Percentiles rank a stretch among this genome's conserved stretches.
phyloP scores from a whole-genome alignment of 495 filamentous ascomycete genomes.

The Xylaria cubensis region DNA sequence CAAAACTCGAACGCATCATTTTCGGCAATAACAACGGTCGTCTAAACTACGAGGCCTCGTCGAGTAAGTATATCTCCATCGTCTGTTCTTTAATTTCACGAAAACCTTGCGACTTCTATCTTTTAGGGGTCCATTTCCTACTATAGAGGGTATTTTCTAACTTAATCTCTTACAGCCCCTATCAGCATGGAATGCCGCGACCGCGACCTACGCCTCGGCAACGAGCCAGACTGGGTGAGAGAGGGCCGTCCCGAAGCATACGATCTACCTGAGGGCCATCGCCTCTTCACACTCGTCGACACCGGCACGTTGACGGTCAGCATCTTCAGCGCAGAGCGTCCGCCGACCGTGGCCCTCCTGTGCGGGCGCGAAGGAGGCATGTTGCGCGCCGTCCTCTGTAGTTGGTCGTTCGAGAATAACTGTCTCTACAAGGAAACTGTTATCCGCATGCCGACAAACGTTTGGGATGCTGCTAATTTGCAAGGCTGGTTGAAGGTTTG shows the following conservation, averaged over 20 bases:
- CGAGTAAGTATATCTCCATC: not conserved
- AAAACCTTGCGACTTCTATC: too few species aligned
- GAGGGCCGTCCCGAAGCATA: constrained; percentile 47
- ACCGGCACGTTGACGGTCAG: constrained; percentile 40
- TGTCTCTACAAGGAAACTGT: constrained; percentile 41
- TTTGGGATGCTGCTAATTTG: not conserved
- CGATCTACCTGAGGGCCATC: constrained; percentile 48
- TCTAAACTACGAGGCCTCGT: constrained; percentile 15
- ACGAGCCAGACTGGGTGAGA: constrained; percentile 46
- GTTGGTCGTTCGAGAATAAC: constrained; percentile 34
- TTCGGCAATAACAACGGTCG: constrained; percentile 29
- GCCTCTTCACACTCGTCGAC: constrained; percentile 37
- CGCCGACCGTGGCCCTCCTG: constrained; percentile 34
- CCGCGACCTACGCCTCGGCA: constrained; percentile 45
- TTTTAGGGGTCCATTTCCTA: not conserved
- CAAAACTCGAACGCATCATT: constrained; percentile 29
- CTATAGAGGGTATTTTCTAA: not conserved
- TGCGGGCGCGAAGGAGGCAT: constrained; percentile 42
- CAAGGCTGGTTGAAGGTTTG: constrained; percentile 4
- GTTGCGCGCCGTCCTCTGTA: constrained; percentile 39
- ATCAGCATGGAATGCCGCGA: constrained; percentile 31
- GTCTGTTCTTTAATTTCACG: not conserved
- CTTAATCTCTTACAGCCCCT: not conserved
- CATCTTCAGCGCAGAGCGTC: constrained; percentile 36
- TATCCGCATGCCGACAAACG: constrained; percentile 34